Conservation (phyloP, 2,329 filamentous ascomycete genomes). For the Neofusicoccum laricinum region DNA sequence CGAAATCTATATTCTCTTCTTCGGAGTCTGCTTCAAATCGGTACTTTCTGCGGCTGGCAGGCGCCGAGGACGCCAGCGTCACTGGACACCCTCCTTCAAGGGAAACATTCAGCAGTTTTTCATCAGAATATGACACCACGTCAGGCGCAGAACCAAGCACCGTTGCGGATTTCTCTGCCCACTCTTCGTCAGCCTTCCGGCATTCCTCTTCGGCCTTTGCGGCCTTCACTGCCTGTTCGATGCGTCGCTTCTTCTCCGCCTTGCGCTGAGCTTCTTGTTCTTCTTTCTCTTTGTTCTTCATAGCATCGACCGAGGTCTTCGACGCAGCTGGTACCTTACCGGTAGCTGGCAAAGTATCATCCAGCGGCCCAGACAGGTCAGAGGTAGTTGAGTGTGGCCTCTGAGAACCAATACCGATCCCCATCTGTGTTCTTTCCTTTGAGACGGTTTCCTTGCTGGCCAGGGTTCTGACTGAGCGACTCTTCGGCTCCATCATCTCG, state of each 20-base stretch:
- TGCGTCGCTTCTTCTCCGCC: conserved; percentile 75
- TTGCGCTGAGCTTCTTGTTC: conserved; percentile 79
- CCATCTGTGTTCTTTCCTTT: conserved; percentile 51
- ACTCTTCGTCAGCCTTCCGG: conserved; percentile 23
- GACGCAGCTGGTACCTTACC: not conserved
- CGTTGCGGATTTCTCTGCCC: not conserved
- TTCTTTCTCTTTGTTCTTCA: conserved; percentile 80
- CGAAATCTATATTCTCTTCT: no score
- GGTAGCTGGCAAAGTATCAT: not conserved
- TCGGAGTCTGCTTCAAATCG: no score
- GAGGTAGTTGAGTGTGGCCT: conserved; percentile 42
- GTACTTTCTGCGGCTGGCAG: no score
- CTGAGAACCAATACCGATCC: conserved; percentile 29
- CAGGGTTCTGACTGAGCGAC: conserved; percentile 55
- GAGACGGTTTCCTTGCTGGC: conserved; percentile 53
- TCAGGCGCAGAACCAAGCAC: no score
- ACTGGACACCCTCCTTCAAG: no score
- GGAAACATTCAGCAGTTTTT: no score
- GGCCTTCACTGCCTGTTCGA: conserved; percentile 67
- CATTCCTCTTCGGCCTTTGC: conserved; percentile 57
- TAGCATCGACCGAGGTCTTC: conserved; percentile 45
- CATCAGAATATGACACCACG: no score
- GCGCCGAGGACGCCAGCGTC: no score
- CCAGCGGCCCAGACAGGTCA: conserved; percentile 11
- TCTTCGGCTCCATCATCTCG: conserved; percentile 43